Evolutionary conservation across 1,284 basidiomycete genomes (phyloP), one percentile per base, ranked within the genome.

Genomic region (Ganoderma meredithae): DNA sequence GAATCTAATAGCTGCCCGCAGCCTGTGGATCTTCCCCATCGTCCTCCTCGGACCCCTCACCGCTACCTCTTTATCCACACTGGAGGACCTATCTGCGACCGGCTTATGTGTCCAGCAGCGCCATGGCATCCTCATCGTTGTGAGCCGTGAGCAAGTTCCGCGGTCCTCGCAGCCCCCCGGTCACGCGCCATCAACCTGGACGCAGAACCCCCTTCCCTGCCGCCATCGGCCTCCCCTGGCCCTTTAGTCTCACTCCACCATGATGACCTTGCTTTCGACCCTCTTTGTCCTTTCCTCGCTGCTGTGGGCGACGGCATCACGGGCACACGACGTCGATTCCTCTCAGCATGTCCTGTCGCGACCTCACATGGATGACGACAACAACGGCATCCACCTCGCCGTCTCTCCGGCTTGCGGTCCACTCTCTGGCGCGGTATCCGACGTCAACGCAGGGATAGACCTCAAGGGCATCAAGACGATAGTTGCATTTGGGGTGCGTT

Each of bases 401-500:
- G 78, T 83, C 1, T 71, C 72, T 10, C 81, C 81, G 27, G 66
- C 69, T 2, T 83, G 82, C 64, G 82, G 81, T 2, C 64, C 71
- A 3, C 68, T 82, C 0, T 71, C 69, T 31, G 81, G 80, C 0
- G 76, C 73, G 25, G 73, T 76, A 12, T 72, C 80, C 4, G 81
- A 83, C 65, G 76, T 81, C 6, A 83, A 81, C 62, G 79, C 79
- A 0, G 83, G 82, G 0, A 68, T 84, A 2, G 63, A 73, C 17
- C 71, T 80, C 4, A 60, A 66, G 6, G 62, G 65, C 0, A 75
- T 81, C 66, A 80, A 80, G 70, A 83, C 81, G 22, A 79, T 84
- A 33, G 82, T 84, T n/a, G 79, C 81, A 1, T 83, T 82, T 63
- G 81, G 81, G 8, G 80, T 82, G 68, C 9, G 76, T 75, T 8